These are phyloP conservation scores for Talaromyces atroroseus DNA, from an alignment of 2,329 filamentous ascomycete species.

Conservation along the genomic window DNA sequence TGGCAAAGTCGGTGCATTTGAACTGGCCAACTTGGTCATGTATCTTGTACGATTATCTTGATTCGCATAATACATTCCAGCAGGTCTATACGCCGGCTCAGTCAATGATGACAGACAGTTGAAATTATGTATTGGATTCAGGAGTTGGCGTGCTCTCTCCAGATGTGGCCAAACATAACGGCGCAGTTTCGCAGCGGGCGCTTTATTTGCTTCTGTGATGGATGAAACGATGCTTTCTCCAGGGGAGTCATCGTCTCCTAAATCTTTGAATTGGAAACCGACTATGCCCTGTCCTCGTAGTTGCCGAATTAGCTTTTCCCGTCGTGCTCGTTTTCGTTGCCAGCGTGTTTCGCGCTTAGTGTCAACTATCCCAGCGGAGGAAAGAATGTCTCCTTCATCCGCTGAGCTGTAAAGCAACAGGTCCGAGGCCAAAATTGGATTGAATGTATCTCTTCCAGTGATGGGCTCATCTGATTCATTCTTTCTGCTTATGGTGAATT, in stretches of 20 bases:
- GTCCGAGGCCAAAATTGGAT: not conserved
- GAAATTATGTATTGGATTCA: slow-evolving; percentile 12
- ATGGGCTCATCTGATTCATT: not conserved
- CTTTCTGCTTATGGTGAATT: not conserved
- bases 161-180: slow-evolving; percentile 28
- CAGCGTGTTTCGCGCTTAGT: slow-evolving; percentile 10
- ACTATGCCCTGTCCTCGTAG: not conserved
- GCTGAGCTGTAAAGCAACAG: slow-evolving; percentile 4
- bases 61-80: slow-evolving; percentile 14
- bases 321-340: not conserved
- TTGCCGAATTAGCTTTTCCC: not conserved
- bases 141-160: slow-evolving; percentile 27
- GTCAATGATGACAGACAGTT: slow-evolving; percentile 5
- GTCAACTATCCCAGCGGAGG: slow-evolving; percentile 30
- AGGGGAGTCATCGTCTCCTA: not conserved
- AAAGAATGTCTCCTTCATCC: slow-evolving; percentile 24
- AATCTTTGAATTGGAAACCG: not conserved
- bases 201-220: slow-evolving; percentile 15
- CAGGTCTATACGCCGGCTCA: slow-evolving; percentile 19
- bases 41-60: not conserved
- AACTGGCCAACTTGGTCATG: slow-evolving; percentile 20
- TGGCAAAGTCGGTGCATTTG: slow-evolving; percentile 6
- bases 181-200: slow-evolving; percentile 17
- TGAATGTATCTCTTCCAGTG: not conserved
- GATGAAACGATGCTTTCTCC: slow-evolving; percentile 14